phyloP scores from a whole-genome alignment of 2,329 filamentous ascomycete genomes.

The Biscogniauxia marginata region DNA sequence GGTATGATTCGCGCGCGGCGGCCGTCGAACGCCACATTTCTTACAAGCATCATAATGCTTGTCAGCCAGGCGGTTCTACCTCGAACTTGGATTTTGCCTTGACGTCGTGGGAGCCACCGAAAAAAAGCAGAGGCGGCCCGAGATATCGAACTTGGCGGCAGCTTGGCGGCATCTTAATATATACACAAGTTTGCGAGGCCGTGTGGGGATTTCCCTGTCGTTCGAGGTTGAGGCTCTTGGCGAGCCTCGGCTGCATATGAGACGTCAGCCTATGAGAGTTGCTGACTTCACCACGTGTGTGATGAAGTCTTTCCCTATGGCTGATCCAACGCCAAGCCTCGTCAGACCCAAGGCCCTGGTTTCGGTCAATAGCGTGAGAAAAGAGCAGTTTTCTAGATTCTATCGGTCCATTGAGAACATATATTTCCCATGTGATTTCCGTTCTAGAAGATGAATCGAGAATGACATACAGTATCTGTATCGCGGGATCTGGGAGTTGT shows the following conservation, averaged over 20 bases:
- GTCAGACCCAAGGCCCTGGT: not conserved
- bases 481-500: not conserved
- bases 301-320: not conserved
- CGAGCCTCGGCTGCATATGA: not conserved
- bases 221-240: not conserved
- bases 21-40: not conserved
- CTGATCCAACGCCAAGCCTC: not conserved
- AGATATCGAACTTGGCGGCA: not conserved
- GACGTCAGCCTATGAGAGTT: not conserved
- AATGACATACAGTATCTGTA: not conserved
- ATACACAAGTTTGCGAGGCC: not conserved
- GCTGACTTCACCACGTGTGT: not conserved
- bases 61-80: not conserved
- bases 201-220: not conserved
- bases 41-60: not conserved
- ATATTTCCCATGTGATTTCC: not conserved
- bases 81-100: not conserved
- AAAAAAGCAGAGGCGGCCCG: not conserved
- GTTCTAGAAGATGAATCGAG: not conserved
- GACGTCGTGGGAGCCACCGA: not conserved
- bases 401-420: not conserved
- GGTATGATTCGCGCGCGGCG: not conserved
- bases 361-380: not conserved
- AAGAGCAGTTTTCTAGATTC: not conserved
- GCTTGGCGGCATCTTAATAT: not conserved